Evolutionary conservation across 192 early-diverging fungal species (phyloP), one percentile per base, ranked within the genome.

Genomic region (Pilaira anomala): DNA sequence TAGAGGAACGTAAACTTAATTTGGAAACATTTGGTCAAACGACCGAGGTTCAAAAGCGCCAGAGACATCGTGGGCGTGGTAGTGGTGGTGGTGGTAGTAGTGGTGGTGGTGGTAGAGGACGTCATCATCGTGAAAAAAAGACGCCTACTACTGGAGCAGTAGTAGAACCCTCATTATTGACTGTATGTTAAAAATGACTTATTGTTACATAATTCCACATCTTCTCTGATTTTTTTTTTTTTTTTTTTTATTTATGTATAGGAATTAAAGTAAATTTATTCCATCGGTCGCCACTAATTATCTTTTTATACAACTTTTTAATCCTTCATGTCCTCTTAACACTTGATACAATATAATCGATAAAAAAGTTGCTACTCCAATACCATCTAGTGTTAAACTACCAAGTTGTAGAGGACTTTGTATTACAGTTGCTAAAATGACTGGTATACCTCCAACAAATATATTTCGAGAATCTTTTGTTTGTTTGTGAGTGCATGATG

Each of bases 1-100:
- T 87, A 30, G 89, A 93, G 68, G 96, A 98, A 78, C 83, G 93
- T 36, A 79, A 82, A 57, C 74, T 94, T 68, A 98, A 98, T 73
- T 75, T 95, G 73, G 95, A 96, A 73, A 98, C 96, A 0, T 98
- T 98, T 86, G 96, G 96, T 24, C 94, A 96, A 77, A 76, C 85
- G 3, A 74, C 83, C 2, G 78, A 84, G 11, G 85, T 87, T 51
- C 80, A 81, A 63, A 78, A 80, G 69, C 78, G 83, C 62, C 78
- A 84, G 53, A 78, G 86, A 54, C 78, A 84, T 30, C 73, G 80
- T 33, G 77, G 81, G 13, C 72, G 76, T 13, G 74, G 73, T 61
- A 74, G 80, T 63, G 82, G 81, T 45, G 62, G 77, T 36, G 69
- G n/a, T n/a, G n/a, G 79, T 14, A 73, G 80, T 16, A 75, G 78